Percentiles rank a stretch among this genome's conserved stretches.
phyloP scores from a whole-genome alignment of 345 rosid species.

The Eucalyptus pauciflora region DNA sequence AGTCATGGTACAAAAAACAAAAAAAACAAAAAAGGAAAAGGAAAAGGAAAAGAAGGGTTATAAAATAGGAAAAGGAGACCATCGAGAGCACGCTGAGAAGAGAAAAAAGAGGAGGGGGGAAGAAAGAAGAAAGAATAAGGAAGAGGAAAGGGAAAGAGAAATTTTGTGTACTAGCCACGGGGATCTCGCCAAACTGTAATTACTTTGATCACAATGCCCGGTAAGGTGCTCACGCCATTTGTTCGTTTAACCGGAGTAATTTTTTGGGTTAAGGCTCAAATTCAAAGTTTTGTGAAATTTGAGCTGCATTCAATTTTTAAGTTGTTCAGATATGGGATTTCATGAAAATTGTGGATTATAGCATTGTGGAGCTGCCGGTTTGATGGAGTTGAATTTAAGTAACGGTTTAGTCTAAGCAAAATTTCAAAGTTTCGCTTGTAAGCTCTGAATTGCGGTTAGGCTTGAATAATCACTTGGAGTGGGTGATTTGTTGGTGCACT shows the following conservation, averaged over 20 bases:
- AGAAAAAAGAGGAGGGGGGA: background rate
- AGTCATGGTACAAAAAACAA: background rate
- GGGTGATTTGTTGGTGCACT: background rate
- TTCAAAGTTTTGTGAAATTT: background rate
- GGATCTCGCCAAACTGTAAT: background rate
- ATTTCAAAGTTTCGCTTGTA: background rate
- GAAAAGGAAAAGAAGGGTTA: background rate
- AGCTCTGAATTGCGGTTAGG: no score
- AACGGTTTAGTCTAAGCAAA: accelerated
- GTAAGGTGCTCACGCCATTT: background rate
- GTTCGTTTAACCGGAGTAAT: no score
- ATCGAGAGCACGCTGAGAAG: background rate
- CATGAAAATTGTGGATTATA: background rate
- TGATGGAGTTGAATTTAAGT: no score
- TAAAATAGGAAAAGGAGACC: background rate
- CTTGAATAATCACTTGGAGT: background rate
- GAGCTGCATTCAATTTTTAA: no score
- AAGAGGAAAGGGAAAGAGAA: background rate
- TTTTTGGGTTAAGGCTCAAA: background rate
- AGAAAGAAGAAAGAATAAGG: background rate
- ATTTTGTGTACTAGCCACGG: background rate
- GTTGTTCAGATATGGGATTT: no score
- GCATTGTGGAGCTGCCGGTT: no score
- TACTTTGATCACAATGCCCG: background rate
- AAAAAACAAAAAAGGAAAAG: background rate